Percentiles rank a stretch among this genome's conserved stretches.
phyloP scores from a whole-genome alignment of 192 early-diverging fungal genomes.

The Linderina pennispora region DNA sequence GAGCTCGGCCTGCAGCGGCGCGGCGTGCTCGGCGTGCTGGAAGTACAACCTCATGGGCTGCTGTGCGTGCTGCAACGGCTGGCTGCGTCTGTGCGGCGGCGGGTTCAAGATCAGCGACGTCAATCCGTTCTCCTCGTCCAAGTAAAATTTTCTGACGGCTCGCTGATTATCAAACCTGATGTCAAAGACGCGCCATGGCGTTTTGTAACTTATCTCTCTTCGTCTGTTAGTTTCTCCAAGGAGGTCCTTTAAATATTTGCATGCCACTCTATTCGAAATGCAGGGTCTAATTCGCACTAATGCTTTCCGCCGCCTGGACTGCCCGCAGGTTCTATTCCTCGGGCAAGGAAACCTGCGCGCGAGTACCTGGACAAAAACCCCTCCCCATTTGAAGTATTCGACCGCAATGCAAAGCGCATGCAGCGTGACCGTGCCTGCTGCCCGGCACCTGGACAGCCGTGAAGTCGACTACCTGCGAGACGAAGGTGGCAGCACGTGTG shows the following conservation, averaged over 20 bases:
- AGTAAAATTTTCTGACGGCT: too few species aligned
- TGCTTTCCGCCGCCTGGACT: too few species aligned
- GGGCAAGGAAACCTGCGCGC: slow-evolving; percentile 35
- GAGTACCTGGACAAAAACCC: slow-evolving; percentile 35
- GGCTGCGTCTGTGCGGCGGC: slow-evolving; percentile 32
- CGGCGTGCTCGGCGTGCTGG: slow-evolving; percentile 38
- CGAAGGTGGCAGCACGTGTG: slow-evolving; percentile 79
- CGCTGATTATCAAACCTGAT: too few species aligned
- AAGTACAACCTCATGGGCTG: slow-evolving; percentile 40
- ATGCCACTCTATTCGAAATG: too few species aligned
- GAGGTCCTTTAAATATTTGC: background rate
- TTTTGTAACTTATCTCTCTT: background rate
- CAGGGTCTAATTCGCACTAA: too few species aligned
- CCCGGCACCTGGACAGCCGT: slow-evolving; percentile 50
- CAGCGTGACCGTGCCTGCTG: slow-evolving; percentile 75
- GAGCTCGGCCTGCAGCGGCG: slow-evolving; percentile 25
- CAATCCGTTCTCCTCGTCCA: slow-evolving; percentile 4
- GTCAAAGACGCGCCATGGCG: too few species aligned
- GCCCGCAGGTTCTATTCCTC: slow-evolving; percentile 8
- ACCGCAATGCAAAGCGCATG: slow-evolving; percentile 65
- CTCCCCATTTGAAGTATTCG: slow-evolving; percentile 62
- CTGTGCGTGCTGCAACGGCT: slow-evolving; percentile 40
- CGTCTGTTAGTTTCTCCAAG: background rate
- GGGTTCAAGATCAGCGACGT: slow-evolving; percentile 39
- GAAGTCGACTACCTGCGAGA: slow-evolving; percentile 88